Evolutionary conservation across 1,139 yeast genomes (phyloP).

Genomic region (Pichia sp.): DNA sequence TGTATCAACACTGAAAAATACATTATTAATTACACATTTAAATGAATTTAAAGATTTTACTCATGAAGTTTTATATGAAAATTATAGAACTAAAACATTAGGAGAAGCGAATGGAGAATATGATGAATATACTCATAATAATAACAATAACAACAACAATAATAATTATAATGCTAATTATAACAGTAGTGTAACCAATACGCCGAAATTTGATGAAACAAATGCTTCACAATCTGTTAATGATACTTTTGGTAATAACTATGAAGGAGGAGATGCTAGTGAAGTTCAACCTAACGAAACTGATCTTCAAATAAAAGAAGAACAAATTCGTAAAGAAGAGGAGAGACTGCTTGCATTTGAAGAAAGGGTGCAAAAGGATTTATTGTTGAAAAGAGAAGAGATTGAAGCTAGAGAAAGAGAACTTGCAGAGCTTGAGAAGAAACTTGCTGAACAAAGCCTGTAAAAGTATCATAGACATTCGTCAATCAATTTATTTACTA

Average conservation of each 20-base stretch:
- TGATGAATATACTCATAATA: background rate
- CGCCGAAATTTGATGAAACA: constrained; percentile 69
- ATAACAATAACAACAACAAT: constrained; percentile 18
- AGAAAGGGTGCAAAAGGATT: constrained; percentile 84
- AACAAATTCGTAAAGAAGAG: constrained; percentile 74
- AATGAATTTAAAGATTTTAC: constrained; percentile 91
- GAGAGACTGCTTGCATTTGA: constrained; percentile 74
- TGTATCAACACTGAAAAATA: constrained; percentile 75
- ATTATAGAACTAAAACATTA: constrained; percentile 73
- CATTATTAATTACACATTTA: constrained; percentile 83
- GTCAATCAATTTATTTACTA: too few relatives aligned
- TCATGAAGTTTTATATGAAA: constrained; percentile 85
- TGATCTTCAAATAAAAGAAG: constrained; percentile 69
- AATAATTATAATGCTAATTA: constrained; percentile 73
- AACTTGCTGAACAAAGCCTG: constrained; percentile 26
- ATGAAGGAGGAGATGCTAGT: constrained; percentile 55
- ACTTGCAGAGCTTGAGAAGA: constrained; percentile 37
- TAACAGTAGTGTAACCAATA: constrained; percentile 56
- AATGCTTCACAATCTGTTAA: too few relatives aligned
- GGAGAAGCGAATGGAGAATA: constrained; percentile 15
- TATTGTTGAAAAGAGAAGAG: constrained; percentile 77
- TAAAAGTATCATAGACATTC: background rate
- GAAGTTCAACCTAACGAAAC: constrained; percentile 86
- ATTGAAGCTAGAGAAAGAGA: constrained; percentile 85
- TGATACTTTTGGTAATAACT: constrained; percentile 48